phyloP scores from a whole-genome alignment of 441 rosid genomes.

The Euphorbia schlechtendalii region DNA sequence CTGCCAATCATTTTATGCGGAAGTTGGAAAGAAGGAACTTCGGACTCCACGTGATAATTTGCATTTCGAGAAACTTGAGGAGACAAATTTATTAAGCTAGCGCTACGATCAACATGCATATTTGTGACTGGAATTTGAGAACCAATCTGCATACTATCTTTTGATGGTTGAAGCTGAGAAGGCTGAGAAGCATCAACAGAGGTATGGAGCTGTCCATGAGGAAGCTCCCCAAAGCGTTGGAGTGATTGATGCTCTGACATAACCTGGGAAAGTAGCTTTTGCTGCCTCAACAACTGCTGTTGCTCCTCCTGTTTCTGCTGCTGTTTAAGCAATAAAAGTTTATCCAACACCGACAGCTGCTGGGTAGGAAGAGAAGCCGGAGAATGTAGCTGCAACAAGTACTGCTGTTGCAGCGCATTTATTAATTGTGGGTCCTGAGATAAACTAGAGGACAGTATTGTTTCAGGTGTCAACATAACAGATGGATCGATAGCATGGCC shows the following conservation, averaged over 20 bases:
- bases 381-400: constrained; percentile 62
- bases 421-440: constrained; percentile 69
- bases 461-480: constrained; percentile 43
- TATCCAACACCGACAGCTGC: constrained; percentile 64
- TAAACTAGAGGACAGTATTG: constrained; percentile 41
- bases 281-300: constrained; percentile 75
- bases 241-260: constrained; percentile 62
- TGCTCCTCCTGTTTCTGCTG: constrained; percentile 91
- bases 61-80: constrained; percentile 34
- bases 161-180: constrained; percentile 41
- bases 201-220: constrained; percentile 49
- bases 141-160: constrained; percentile 48
- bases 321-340: constrained; percentile 66
- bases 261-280: constrained; percentile 74
- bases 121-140: constrained; percentile 43
- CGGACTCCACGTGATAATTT: constrained; percentile 35
- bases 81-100: constrained; percentile 39
- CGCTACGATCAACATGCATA: constrained; percentile 38
- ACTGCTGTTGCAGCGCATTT: constrained; percentile 76
- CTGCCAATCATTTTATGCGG: constrained; percentile 54
- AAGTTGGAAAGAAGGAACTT: constrained; percentile 36
- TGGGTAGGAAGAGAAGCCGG: constrained; percentile 59
- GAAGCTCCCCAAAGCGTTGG: constrained; percentile 45
- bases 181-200: constrained; percentile 50
- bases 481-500: constrained; percentile 56